A percentile compares a stretch with the other conserved stretches of the same genome.
Evolutionary conservation across 306 rosid species (phyloP).

Genomic region (Pyrus betulifolia): DNA sequence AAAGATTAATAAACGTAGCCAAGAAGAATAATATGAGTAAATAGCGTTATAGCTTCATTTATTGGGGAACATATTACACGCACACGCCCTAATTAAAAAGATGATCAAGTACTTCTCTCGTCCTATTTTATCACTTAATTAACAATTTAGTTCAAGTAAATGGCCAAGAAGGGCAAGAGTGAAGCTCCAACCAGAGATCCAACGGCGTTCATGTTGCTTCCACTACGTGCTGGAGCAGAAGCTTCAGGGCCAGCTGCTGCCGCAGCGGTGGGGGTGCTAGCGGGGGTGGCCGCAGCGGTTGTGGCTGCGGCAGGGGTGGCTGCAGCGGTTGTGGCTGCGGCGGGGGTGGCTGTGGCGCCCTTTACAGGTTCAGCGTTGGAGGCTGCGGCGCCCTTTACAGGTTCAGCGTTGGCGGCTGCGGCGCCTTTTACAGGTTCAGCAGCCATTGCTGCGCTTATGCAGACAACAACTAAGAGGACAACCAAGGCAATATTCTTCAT

Average conservation of each 20-base stretch:
- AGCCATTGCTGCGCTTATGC: neutral
- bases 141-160: neutral
- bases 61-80: neutral
- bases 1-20: neutral
- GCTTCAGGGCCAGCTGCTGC: neutral
- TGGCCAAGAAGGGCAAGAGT: neutral
- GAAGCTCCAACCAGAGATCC: slow-evolving; percentile 10
- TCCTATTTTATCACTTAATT: neutral
- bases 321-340: neutral
- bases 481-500: neutral
- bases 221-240: neutral
- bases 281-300: neutral
- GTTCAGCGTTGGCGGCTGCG: neutral
- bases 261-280: neutral
- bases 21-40: neutral
- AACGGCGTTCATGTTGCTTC: neutral
- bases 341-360: too few relatives aligned
- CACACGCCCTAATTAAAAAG: neutral
- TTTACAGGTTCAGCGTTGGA: neutral
- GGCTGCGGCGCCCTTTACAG: neutral
- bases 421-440: neutral
- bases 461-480: neutral
- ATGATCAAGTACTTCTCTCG: neutral
- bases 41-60: neutral
- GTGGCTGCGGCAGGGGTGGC: neutral